phyloP scores from a whole-genome alignment of 2,329 filamentous ascomycete species.

The Colletotrichum chrysophilum region DNA sequence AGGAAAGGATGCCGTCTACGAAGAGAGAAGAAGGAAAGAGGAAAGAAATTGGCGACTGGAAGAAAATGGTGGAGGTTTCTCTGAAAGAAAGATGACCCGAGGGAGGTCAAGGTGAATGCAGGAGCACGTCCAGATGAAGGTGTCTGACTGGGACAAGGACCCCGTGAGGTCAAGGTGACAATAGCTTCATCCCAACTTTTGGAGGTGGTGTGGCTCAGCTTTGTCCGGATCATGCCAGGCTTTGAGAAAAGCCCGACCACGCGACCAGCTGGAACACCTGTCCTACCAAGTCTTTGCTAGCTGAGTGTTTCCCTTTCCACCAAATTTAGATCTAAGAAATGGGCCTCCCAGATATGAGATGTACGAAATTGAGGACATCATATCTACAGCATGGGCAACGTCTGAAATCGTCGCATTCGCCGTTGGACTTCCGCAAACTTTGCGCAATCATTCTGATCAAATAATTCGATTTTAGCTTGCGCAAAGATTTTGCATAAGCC shows the following conservation, averaged over 20 bases:
- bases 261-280: neutral
- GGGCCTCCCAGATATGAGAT: neutral
- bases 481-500: neutral
- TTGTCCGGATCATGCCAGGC: neutral
- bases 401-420: neutral
- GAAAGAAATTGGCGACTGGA: neutral
- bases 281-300: neutral
- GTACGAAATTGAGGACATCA: neutral
- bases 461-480: neutral
- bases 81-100: neutral
- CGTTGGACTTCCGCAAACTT: neutral
- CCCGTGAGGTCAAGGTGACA: slow-evolving; percentile 11
- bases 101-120: slow-evolving; percentile 6
- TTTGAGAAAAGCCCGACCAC: slow-evolving; percentile 7
- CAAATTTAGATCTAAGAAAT: neutral
- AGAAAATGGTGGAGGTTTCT: neutral
- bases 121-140: slow-evolving; percentile 10
- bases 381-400: neutral
- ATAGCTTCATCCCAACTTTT: slow-evolving; percentile 21
- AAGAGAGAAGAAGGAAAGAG: neutral
- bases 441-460: neutral
- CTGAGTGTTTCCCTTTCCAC: neutral
- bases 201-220: slow-evolving; percentile 16
- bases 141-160: slow-evolving; percentile 17
- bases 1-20: neutral